Conservation (phyloP, 2,329 filamentous ascomycete species). For the Monosporascus sp. region DNA sequence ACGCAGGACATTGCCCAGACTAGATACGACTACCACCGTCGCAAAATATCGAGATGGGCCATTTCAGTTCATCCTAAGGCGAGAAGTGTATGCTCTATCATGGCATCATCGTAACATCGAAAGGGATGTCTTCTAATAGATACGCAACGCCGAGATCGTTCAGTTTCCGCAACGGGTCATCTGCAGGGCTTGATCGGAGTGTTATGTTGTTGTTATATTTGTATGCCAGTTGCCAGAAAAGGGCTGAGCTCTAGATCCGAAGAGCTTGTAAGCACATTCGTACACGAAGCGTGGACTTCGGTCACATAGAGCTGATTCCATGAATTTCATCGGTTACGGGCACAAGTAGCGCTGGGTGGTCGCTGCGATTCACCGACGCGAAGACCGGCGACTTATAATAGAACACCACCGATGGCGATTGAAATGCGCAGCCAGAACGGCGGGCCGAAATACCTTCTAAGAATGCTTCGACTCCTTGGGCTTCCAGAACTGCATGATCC, state of each 20-base stretch:
- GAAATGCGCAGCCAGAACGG: slow-evolving; percentile 3
- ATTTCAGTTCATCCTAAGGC: not conserved
- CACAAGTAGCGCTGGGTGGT: not conserved
- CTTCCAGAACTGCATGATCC: slow-evolving; percentile 77
- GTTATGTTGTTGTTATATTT: not conserved
- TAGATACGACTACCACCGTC: not conserved
- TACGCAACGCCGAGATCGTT: not conserved
- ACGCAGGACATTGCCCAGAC: slow-evolving; percentile 7
- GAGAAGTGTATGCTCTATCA: not conserved
- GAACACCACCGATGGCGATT: not conserved
- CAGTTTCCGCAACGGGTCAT: not conserved
- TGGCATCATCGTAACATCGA: not conserved
- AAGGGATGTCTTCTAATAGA: not conserved
- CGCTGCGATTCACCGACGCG: not conserved
- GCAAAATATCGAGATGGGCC: not conserved
- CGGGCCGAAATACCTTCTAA: slow-evolving; percentile 9
- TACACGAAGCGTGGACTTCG: not conserved
- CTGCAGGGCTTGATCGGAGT: not conserved
- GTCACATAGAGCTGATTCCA: not conserved
- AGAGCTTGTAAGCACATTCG: not conserved
- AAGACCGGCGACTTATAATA: not conserved
- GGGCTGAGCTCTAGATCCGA: not conserved
- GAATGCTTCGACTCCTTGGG: slow-evolving; percentile 38
- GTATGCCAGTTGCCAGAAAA: not conserved
- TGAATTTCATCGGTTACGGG: not conserved